Base-by-base conservation (phyloP, 257 asterid genomes). In the Fraxinus americana region DNA sequence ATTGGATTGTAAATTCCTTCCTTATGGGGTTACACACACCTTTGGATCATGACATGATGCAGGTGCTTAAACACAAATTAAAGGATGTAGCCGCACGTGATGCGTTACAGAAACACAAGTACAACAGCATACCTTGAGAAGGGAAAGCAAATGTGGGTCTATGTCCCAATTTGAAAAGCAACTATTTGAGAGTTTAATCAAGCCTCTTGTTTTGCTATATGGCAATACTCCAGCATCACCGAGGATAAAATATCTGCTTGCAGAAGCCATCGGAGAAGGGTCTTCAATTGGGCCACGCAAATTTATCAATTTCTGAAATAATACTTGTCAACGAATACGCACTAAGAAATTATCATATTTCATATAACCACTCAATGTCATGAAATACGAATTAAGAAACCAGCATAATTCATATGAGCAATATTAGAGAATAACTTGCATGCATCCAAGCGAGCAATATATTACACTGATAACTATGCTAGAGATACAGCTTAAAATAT, bases 221-320 rank as follows among this genome's bases (percentile, higher is more conserved):
- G 93, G 76, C 86, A 92, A 87, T 9, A 54, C 81, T 54, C 96
- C 97, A 81, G 86, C 72, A 80, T 92, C 98, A 75, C 88, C 89
- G 72, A 87, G 92, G 78, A 89, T 81, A 86, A 87, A 81, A 78
- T 85, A 83, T 77, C 84, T 90, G 86, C 86, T 89, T 21, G 94
- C 93, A 76, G 85, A 79, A 83, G 92, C 92, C 79, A 84, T 72
- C 5, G 90, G 96, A 78, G 99, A 87, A 84, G 98, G 98, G 86
- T 96, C 98, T 73, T 96, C 97, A 83, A 88, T 85, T 80, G 92
- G 95, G 81, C 95, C 87, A 86, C 84, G 70, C 77, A 84, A 80
- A 81, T 75, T 83, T 82, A 90, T 73, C 75, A 88, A 77, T 84
- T 87, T 88, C 95, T 90, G 95, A 88, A 87, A 70, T 75, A 82